Evolutionary conservation across 2,329 filamentous ascomycete genomes (phyloP), one percentile per base, ranked within the genome.

Genomic region (Neofusicoccum sp.): DNA sequence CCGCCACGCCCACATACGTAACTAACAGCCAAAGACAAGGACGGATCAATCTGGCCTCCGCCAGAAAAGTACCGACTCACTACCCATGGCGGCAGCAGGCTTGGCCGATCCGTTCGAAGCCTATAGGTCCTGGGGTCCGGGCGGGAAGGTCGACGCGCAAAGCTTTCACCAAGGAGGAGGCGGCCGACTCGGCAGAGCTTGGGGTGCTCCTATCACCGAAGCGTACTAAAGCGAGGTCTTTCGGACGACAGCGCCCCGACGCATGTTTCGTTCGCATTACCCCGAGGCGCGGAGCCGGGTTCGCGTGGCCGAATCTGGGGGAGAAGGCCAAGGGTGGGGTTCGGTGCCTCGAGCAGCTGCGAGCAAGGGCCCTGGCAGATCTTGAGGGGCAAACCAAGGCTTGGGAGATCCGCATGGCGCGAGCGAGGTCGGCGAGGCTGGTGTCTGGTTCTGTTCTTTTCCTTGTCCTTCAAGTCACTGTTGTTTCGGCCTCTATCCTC

Each of bases 301-400:
- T 49, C 45, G 36, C 45, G 45, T 49, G 34, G 34, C 49, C 49
- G 49, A 54, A 14, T 58, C 26, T 28, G 53, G 53, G 41, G 28
- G 20, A 16, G 26, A n/a, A 33, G 53, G n/a, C 34, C 54, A 45
- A 58, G 47, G 41, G 54, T 58, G 54, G 54, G 54, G 54, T 45
- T 47, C 2, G 11, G 40, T 26, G 7, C 47, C n/a, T n/a, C n/a
- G n/a, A 51, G 47, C 30, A 12, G 28, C 34, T 20, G 51, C 48
- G 14, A n/a, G 48, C 36, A 54, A 54, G 51, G 36, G 36, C 26
- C 49, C 51, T 43, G 51, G 38, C n/a, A 56, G 36, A 56, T 56
- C 36, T n/a, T 28, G 28, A 16, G 14, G 30, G 30, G 31, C 47
- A 38, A 31, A 38, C 48, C 34, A 53, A 30, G 34, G 14, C 34